Percentiles rank a stretch among this genome's conserved stretches.
phyloP scores from a whole-genome alignment of 2,329 filamentous ascomycete genomes.

The Alternaria ventricosa region DNA sequence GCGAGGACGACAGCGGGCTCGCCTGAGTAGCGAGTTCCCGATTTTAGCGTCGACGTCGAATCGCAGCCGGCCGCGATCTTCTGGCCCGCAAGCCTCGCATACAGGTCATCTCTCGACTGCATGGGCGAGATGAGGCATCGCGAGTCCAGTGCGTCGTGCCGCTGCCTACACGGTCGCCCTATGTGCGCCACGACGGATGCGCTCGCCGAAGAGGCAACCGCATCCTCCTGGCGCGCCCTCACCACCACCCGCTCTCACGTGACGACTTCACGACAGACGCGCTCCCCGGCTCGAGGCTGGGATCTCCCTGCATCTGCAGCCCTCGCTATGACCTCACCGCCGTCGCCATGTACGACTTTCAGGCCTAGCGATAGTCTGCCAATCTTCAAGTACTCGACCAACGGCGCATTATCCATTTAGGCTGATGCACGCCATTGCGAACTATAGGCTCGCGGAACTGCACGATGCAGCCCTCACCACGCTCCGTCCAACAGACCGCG shows the following conservation, averaged over 20 bases:
- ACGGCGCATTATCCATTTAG: constrained; percentile 40
- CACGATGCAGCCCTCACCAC: constrained; percentile 27
- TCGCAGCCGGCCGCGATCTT: constrained; percentile 34
- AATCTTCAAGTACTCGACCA: constrained; percentile 36
- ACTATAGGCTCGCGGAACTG: constrained; percentile 26
- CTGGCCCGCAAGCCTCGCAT: constrained; percentile 32
- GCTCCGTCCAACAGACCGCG: constrained; percentile 11
- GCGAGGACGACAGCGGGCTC: constrained; percentile 12
- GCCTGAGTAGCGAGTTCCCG: constrained; percentile 8
- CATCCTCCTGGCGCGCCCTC: neutral
- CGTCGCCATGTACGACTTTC: constrained; percentile 10
- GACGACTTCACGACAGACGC: constrained; percentile 12
- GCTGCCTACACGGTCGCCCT: neutral
- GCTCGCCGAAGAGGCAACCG: constrained; percentile 3
- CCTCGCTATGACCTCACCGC: constrained; percentile 24
- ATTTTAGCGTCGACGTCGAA: constrained; percentile 27
- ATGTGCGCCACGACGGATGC: constrained; percentile 9
- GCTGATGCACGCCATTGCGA: constrained; percentile 24
- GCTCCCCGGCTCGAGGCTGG: constrained; percentile 9
- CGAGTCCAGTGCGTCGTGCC: neutral
- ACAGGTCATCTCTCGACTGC: constrained; percentile 36
- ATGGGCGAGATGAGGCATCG: constrained; percentile 27
- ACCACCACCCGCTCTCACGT: constrained; percentile 17
- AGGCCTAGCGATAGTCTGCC: constrained; percentile 22
- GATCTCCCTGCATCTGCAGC: constrained; percentile 18